phyloP scores from a whole-genome alignment of 2,329 filamentous ascomycete genomes.

The Bipolaris zeicola region DNA sequence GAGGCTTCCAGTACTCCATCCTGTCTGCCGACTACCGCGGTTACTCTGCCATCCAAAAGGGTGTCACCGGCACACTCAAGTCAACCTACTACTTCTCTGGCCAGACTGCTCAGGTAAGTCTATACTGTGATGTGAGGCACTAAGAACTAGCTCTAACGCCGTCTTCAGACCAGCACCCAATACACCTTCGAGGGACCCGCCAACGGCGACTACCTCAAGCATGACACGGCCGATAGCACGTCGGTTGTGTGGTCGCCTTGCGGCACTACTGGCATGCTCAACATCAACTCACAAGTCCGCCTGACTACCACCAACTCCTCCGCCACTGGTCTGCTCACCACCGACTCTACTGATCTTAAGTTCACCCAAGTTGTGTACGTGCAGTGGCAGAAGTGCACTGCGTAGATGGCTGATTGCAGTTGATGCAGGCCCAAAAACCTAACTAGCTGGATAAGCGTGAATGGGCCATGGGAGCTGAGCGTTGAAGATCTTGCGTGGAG shows the following conservation, averaged over 20 bases:
- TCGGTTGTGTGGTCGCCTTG: slow-evolving; percentile 60
- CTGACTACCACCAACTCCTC: slow-evolving; percentile 41
- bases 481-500: slow-evolving; percentile 13
- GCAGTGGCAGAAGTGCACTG: slow-evolving; percentile 51
- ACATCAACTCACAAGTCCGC: slow-evolving; percentile 60
- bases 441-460: slow-evolving; percentile 16
- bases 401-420: slow-evolving; percentile 23
- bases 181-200: slow-evolving; percentile 51
- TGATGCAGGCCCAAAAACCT: slow-evolving; percentile 8
- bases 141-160: slow-evolving; percentile 10
- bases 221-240: slow-evolving; percentile 51
- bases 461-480: slow-evolving; percentile 8
- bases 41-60: slow-evolving; percentile 55
- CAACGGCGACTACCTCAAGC: slow-evolving; percentile 48
- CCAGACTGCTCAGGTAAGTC: slow-evolving; percentile 48
- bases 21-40: slow-evolving; percentile 60
- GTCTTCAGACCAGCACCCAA: slow-evolving; percentile 41
- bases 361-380: slow-evolving; percentile 53
- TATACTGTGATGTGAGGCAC: not conserved
- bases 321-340: slow-evolving; percentile 52
- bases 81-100: slow-evolving; percentile 63
- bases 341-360: slow-evolving; percentile 58
- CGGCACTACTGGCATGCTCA: slow-evolving; percentile 56
- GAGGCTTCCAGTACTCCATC: slow-evolving; percentile 60
- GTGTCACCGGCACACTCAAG: slow-evolving; percentile 56